Percentiles rank a stretch among this genome's conserved stretches.
Conservation (phyloP, 2,329 filamentous ascomycete genomes). For the Aspergillus thermomutatus region DNA sequence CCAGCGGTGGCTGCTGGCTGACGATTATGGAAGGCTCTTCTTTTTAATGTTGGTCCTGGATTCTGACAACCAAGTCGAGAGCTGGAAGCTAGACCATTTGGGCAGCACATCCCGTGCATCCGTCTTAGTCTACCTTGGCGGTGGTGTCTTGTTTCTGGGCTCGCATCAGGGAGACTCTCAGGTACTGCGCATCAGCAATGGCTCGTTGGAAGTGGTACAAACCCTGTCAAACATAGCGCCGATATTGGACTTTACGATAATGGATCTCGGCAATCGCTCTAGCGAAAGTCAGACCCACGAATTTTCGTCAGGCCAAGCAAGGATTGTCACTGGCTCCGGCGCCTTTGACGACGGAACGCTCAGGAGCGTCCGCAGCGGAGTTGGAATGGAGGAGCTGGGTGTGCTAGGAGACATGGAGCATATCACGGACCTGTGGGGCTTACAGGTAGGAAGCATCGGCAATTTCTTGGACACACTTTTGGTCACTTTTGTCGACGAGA, state of each 20-base stretch:
- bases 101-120: constrained; percentile 71
- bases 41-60: constrained; percentile 74
- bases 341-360: constrained; percentile 85
- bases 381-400: constrained; percentile 84
- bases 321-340: constrained; percentile 89
- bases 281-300: constrained; percentile 77
- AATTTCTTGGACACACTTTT: constrained; percentile 63
- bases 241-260: constrained; percentile 88
- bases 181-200: constrained; percentile 62
- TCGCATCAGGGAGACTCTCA: constrained; percentile 94
- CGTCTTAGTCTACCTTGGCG: constrained; percentile 68
- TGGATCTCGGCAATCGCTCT: constrained; percentile 89
- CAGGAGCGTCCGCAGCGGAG: constrained; percentile 86
- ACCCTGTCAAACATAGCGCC: constrained; percentile 82
- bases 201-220: constrained; percentile 67
- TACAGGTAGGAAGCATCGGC: constrained; percentile 52
- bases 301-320: constrained; percentile 91
- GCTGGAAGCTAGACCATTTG: constrained; percentile 67
- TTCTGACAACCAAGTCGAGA: constrained; percentile 62
- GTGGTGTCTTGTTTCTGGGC: constrained; percentile 73
- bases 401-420: constrained; percentile 74
- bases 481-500: constrained; percentile 78
- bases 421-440: constrained; percentile 69
- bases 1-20: constrained; percentile 79
- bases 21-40: constrained; percentile 84